Percentiles rank a stretch among this genome's conserved stretches.
Evolutionary conservation across 1,139 yeast genomes (phyloP).

Genomic region (Taphrina communis): DNA sequence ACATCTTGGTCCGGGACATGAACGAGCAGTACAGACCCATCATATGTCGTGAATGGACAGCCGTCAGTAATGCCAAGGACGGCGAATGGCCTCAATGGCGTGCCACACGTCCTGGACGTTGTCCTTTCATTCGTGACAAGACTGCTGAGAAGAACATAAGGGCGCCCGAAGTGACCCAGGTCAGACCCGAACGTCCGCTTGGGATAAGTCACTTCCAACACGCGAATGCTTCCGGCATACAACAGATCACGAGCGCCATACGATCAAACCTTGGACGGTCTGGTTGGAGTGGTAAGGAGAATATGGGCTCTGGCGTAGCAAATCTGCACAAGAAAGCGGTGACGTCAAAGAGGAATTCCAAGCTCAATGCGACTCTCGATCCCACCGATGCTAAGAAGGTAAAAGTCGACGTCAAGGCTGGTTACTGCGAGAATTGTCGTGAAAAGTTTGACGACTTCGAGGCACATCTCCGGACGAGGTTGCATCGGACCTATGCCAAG

Average conservation of each 20-base stretch:
- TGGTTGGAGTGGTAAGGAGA: constrained; percentile 35
- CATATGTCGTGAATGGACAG: constrained; percentile 78
- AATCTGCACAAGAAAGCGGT: constrained; percentile 38
- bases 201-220: constrained; percentile 22
- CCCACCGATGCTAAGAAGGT: constrained; percentile 33
- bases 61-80: constrained; percentile 56
- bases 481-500: constrained; percentile 81
- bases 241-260: constrained; percentile 35
- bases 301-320: constrained; percentile 24
- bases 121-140: constrained; percentile 69
- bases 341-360: constrained; percentile 24
- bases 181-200: constrained; percentile 22
- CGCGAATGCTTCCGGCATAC: constrained; percentile 37
- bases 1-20: constrained; percentile 79
- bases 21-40: constrained; percentile 81
- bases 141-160: constrained; percentile 49
- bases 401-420: constrained; percentile 52
- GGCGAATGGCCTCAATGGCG: constrained; percentile 60
- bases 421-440: constrained; percentile 94
- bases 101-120: constrained; percentile 57
- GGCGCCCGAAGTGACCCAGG: constrained; percentile 47
- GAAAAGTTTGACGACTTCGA: constrained; percentile 81
- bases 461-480: constrained; percentile 71
- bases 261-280: constrained; percentile 34
- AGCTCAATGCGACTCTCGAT: constrained; percentile 13